Evolutionary conservation across 2,329 filamentous ascomycete genomes (phyloP), one percentile per base, ranked within the genome.

Genomic region (Aspergillus amoenus): DNA sequence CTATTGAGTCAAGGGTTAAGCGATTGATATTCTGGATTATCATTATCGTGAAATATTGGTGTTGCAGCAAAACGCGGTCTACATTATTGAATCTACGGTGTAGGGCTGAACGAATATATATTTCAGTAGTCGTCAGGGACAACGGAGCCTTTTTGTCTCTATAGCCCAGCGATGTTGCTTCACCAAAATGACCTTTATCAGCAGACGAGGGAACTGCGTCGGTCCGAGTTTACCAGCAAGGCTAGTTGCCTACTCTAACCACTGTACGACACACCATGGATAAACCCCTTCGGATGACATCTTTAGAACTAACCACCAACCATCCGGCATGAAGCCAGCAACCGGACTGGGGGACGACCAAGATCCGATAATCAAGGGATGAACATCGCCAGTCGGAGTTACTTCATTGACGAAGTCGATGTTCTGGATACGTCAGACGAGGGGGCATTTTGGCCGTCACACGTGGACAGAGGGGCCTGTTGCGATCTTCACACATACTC

Each of bases 361-460:
- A 27, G 34, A 24, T n/a, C 40, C n/a, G 42, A 32, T 42, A 50
- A 54, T 57, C 50, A 52, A 53, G 55, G 50, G 50, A 54, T 57
- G 42, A 17, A 32, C 17, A 45, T 12, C 17, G 15, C 27, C 27
- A 12, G 18, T 15, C 15, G 21, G 5, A 41, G 27, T 44, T 30
- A 40, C 18, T 37, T 30, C 44, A 50, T 53, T 42, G 24, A 49
- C 22, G 58, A 53, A 43, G 52, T n/a, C 24, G 24, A 47, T 39
- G 30, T 50, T 59, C 56, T 52, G 47, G 61, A 63, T 58, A 63
- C 51, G 53, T 60, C 59, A 54, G 52, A 43, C 54, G 57, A 30
- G 32, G 45, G 46, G 43, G 42, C 21, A 37, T 42, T n/a, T 4
- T 15, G 22, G 24, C 22, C 17, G 44, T 39, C 40, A 58, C 61